A percentile compares a stretch with the other conserved stretches of the same genome.
Evolutionary conservation across 2,329 filamentous ascomycete species (phyloP).

Genomic region (Chaetothyriales sp.): DNA sequence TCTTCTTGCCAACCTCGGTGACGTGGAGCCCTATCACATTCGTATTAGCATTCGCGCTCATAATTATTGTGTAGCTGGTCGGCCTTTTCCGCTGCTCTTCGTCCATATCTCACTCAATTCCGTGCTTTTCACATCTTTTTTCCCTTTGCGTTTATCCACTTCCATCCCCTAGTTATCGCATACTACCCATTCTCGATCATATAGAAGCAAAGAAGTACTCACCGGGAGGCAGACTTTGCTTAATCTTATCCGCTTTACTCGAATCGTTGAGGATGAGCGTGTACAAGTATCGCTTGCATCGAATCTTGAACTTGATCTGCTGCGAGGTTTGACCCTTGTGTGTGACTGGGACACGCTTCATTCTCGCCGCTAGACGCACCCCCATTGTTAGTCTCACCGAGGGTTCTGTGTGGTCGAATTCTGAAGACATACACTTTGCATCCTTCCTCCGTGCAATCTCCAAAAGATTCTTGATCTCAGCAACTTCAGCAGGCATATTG

Average conservation of each 20-base stretch:
- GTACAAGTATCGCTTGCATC: slow-evolving; percentile 92
- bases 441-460: slow-evolving; percentile 99
- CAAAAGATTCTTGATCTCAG: slow-evolving; percentile 99
- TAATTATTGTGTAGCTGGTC: not conserved
- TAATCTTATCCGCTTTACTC: slow-evolving; percentile 99
- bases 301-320: slow-evolving; percentile 98
- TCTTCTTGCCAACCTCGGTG: slow-evolving; percentile 18
- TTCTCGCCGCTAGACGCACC: slow-evolving; percentile 21
- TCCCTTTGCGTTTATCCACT: not conserved
- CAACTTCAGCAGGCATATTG: slow-evolving; percentile 97
- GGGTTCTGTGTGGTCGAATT: slow-evolving; percentile 7
- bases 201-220: slow-evolving; percentile 34
- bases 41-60: slow-evolving; percentile 4
- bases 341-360: slow-evolving; percentile 89
- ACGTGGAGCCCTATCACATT: slow-evolving; percentile 14
- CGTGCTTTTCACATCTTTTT: no score
- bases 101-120: slow-evolving; percentile 1
- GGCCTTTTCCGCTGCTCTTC: not conserved
- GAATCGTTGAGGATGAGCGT: slow-evolving; percentile 96
- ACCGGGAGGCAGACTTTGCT: slow-evolving; percentile 97
- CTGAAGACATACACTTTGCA: slow-evolving; percentile 74
- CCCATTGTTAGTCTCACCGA: not conserved
- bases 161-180: not conserved
- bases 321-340: slow-evolving; percentile 40
- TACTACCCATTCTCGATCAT: not conserved